Evolutionary conservation across 441 rosid genomes (phyloP).

Genomic region (Macaranga tanarius): DNA sequence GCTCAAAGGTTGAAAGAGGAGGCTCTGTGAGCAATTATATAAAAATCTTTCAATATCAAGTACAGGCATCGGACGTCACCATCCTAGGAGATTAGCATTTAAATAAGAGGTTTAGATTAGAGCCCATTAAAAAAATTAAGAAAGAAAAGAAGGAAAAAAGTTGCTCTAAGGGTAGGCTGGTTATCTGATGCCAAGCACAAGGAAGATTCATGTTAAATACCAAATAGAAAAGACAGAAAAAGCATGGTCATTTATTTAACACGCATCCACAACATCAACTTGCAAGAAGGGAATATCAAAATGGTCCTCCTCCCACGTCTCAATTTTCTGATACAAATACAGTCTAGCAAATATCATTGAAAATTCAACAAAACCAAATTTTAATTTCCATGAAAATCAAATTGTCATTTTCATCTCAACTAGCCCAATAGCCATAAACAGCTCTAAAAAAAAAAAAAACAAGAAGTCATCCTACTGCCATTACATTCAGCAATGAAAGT

Average conservation of each 20-base stretch:
- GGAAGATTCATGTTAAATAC: slow-evolving; percentile 43
- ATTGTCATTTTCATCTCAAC: slow-evolving; percentile 37
- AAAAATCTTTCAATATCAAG: slow-evolving; percentile 23
- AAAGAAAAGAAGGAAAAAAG: background rate
- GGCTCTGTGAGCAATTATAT: background rate
- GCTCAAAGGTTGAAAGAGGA: slow-evolving; percentile 16
- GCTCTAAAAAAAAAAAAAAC: slow-evolving; percentile 16
- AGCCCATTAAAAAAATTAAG: slow-evolving; percentile 18
- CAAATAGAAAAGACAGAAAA: slow-evolving; percentile 50
- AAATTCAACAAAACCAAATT: slow-evolving; percentile 19
- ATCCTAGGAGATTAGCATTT: slow-evolving; percentile 29
- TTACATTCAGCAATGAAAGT: slow-evolving; percentile 25
- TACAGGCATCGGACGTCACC: slow-evolving; percentile 16
- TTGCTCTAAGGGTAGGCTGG: slow-evolving; percentile 20
- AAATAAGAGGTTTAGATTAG: slow-evolving; percentile 24
- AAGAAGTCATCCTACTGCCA: slow-evolving; percentile 25
- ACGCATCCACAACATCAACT: slow-evolving; percentile 49
- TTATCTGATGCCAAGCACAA: slow-evolving; percentile 35
- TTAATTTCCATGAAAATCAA: slow-evolving; percentile 21
- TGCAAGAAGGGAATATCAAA: slow-evolving; percentile 32
- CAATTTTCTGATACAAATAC: slow-evolving; percentile 23
- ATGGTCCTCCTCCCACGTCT: slow-evolving; percentile 32
- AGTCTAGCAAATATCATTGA: slow-evolving; percentile 30
- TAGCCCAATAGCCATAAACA: slow-evolving; percentile 9
- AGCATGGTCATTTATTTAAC: slow-evolving; percentile 29